Evolutionary conservation across 2,329 filamentous ascomycete species (phyloP), one percentile per base, ranked within the genome.

Genomic region (Alternaria panax): DNA sequence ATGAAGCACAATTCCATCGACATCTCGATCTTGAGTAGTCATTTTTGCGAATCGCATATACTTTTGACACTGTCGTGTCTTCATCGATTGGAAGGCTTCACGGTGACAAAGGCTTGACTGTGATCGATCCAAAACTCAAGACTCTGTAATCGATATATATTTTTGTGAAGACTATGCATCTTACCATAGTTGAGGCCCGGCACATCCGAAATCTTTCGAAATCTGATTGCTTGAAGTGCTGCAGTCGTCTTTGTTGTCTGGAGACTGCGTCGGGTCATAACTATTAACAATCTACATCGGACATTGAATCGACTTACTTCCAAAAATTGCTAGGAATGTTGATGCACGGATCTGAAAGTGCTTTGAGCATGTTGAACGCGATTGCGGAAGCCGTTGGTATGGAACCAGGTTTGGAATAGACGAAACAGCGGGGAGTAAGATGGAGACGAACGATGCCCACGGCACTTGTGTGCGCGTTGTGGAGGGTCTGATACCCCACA

Each of bases 371-470:
- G 1, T 24, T 14, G 2, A 7, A 16, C 24, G 38, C 1, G 38
- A 20, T 2, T 16, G 12, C 6, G 20, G 2, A 11, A 16, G 20
- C 38, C 16, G 20, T 24, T 16, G 12, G 1, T 14, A 34, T 14
- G 14, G 7, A 16, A 32, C n/a, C n/a, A n/a, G n/a, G n/a, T n/a
- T n/a, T n/a, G n/a, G n/a, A n/a, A n/a, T n/a, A n/a, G n/a, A n/a
- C n/a, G n/a, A n/a, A n/a, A n/a, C n/a, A n/a, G n/a, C n/a, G n/a
- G n/a, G 1, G 1, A 32, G 7, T 5, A 32, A 32, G 30, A 1
- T 32, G 0, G 5, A 1, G 30, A 32, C 5, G 30, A 16, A 0
- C 30, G 6, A 1, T 2, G n/a, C n/a, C n/a, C n/a, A n/a, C n/a
- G 30, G 16, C 30, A 16, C 0, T 3, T 14, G 30, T 14, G 20